phyloP scores from a whole-genome alignment of 768 basidiomycete genomes.

The Suillus alpinus region DNA sequence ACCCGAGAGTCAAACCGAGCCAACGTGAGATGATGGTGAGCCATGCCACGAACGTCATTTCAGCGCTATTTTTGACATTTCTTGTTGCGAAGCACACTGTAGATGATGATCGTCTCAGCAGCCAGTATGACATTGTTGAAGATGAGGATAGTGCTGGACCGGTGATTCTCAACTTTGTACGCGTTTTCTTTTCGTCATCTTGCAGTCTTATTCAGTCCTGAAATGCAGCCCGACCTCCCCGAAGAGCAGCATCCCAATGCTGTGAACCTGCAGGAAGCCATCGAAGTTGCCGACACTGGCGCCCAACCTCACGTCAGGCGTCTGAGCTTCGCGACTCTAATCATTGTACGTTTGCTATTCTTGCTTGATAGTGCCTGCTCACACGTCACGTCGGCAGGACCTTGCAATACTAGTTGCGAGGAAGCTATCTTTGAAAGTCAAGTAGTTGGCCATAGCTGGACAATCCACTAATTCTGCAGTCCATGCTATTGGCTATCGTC shows the following conservation, averaged over 20 bases:
- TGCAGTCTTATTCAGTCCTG: background rate
- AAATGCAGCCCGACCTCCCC: background rate
- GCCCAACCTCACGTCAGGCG: background rate
- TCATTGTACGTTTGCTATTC: slow-evolving; percentile 2
- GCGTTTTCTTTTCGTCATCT: background rate
- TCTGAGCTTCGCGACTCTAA: background rate
- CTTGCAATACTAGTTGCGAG: background rate
- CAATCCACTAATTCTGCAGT: background rate
- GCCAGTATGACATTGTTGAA: background rate
- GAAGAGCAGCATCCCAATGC: background rate
- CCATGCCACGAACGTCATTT: background rate
- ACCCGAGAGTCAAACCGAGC: slow-evolving; percentile 7
- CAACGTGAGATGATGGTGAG: slow-evolving; percentile 7
- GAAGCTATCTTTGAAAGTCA: background rate
- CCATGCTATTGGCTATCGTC: background rate
- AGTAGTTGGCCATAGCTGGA: background rate
- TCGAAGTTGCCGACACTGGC: background rate
- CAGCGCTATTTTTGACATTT: background rate
- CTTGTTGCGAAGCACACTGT: background rate
- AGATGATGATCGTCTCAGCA: background rate
- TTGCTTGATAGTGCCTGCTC: background rate
- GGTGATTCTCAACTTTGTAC: background rate
- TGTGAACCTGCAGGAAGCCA: background rate
- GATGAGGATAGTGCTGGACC: background rate
- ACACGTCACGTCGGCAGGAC: background rate